Evolutionary conservation across 139 green algal genomes (phyloP), one percentile per base, ranked within the genome.

Genomic region (Coccomyxa sp.): DNA sequence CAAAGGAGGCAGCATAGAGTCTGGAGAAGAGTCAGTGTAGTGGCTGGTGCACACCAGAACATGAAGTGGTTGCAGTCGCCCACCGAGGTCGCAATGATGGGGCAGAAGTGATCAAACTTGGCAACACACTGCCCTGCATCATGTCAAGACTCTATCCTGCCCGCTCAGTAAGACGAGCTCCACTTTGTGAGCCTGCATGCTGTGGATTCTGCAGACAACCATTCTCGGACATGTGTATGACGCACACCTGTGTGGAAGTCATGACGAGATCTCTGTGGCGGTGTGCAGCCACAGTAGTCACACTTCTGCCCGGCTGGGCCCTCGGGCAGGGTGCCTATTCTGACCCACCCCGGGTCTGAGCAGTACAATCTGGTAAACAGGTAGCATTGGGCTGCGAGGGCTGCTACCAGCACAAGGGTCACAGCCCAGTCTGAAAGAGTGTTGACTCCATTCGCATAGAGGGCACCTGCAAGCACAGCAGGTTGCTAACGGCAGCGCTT

Each of bases 21-120:
- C 27, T 18, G 18, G 50, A 64, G 50, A 18, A 64, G 50, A 22
- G 5, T n/a, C n/a, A n/a, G 27, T 18, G 4, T 64, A 31, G 50
- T 18, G 5, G 5, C 22, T 64, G 50, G 50, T 18, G 27, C 50
- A 6, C 27, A 37, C 68, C 68, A 73, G 68, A 73, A 73, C 2
- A 36, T 22, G 2, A 12, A 24, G 4, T 73, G 68, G 68, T 73
- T 73, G 24, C 31, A 6, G 34, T 73, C 68, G 33, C 68, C 68
- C 2, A 73, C 33, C 16, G 68, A 37, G 31, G 24, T 37, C 24
- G n/a, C 33, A 4, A 73, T 36, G 16, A 73, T 18, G 29, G 31
- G 31, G 68, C 68, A 73, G 31, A 39, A 37, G 29, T 73, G 68
- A 73, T 73, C 68, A 73, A 73, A 73, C 68, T 73, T 73, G 68